Evolutionary conservation across 805 yeast genomes (phyloP).

Genomic region (Candida verbasci): DNA sequence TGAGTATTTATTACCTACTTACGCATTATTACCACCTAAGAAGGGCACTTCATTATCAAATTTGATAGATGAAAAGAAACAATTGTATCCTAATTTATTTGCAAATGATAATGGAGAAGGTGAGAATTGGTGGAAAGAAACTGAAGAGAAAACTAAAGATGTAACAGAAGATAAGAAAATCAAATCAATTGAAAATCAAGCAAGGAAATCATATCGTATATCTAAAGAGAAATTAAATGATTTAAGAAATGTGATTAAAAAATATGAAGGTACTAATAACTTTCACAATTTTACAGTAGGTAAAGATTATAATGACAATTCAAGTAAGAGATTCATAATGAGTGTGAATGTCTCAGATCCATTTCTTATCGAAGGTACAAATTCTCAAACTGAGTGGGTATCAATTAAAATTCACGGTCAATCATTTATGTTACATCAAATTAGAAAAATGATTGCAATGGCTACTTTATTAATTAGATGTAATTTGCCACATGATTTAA

Average conservation of each 20-base stretch:
- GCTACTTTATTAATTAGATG: conserved; percentile 81
- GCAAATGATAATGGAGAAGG: conserved; percentile 62
- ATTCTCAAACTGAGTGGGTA: conserved; percentile 97
- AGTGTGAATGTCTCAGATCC: conserved; percentile 78
- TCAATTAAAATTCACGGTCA: conserved; percentile 97
- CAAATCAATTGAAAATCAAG: conserved; percentile 59
- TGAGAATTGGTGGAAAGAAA: conserved; percentile 65
- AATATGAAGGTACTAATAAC: conserved; percentile 84
- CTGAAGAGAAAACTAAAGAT: conserved; percentile 22
- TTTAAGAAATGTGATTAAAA: conserved; percentile 64
- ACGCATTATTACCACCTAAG: conserved; percentile 86
- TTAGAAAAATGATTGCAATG: conserved; percentile 97
- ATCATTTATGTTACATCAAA: conserved; percentile 96
- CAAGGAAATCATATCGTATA: conserved; percentile 68
- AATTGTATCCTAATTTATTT: conserved; percentile 53
- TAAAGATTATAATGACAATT: conserved; percentile 77
- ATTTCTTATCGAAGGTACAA: conserved; percentile 80
- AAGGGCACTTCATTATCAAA: conserved; percentile 65
- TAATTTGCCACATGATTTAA: conserved; percentile 75
- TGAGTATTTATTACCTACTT: conserved; percentile 90
- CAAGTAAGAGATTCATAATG: conserved; percentile 81
- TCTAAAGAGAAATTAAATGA: conserved; percentile 55
- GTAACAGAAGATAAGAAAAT: conserved; percentile 34
- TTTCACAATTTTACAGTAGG: conserved; percentile 87
- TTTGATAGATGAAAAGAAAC: conserved; percentile 50